phyloP scores from a whole-genome alignment of 2,329 filamentous ascomycete species.

The Epichloe brachyelytri region DNA sequence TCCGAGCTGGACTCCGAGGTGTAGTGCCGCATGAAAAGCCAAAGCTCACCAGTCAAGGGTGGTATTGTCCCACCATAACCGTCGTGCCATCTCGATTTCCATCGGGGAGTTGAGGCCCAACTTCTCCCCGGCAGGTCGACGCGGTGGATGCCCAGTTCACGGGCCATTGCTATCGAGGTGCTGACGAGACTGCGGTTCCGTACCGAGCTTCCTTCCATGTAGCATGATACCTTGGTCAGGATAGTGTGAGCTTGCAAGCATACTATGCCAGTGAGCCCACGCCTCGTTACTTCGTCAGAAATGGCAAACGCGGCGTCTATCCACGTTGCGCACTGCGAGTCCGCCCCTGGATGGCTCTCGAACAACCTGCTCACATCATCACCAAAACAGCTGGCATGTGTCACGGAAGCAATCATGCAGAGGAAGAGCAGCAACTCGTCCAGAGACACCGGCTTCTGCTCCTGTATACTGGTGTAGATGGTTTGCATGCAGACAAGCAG shows the following conservation, averaged over 20 bases:
- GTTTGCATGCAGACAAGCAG: constrained; percentile 1
- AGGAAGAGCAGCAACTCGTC: constrained; percentile 1
- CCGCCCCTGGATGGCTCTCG: neutral
- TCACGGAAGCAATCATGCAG: constrained; percentile 1
- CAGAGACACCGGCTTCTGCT: neutral
- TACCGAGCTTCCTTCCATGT: constrained; percentile 3
- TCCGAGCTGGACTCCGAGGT: too few species aligned
- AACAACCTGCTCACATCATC: constrained; percentile 2
- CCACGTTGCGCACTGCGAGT: constrained; percentile 3
- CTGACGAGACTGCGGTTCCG: constrained; percentile 3
- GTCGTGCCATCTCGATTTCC: constrained; percentile 3
- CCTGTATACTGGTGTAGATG: constrained; percentile 2
- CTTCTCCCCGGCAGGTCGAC: constrained; percentile 1
- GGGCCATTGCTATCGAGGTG: constrained; percentile 4
- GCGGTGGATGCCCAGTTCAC: constrained; percentile 3
- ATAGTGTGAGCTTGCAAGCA: constrained; percentile 3
- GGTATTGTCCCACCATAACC: constrained; percentile 5
- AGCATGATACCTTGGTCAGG: constrained; percentile 3
- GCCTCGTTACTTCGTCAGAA: constrained; percentile 1
- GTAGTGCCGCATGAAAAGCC: neutral
- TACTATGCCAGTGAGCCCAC: neutral
- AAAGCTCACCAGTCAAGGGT: constrained; percentile 3
- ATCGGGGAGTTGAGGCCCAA: neutral
- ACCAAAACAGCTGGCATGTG: neutral
- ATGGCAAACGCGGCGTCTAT: constrained; percentile 1